Percentiles rank a stretch among this genome's conserved stretches.
Conservation (phyloP, 305 asterid genomes). For the Fraxinus latifolia region DNA sequence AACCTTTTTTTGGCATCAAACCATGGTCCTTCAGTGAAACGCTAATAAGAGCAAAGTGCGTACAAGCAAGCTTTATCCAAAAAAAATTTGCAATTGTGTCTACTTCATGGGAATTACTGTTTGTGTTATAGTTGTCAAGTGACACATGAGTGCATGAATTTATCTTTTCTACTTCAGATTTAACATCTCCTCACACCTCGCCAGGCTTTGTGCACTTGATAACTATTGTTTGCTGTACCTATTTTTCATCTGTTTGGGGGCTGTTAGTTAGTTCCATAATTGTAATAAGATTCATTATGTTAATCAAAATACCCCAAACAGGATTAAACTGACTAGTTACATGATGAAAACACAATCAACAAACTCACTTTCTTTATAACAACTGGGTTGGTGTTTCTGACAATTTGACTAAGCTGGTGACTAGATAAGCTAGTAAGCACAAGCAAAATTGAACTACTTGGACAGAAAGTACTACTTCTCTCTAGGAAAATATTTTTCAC, state of each 20-base stretch:
- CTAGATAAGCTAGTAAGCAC: constrained; percentile 3
- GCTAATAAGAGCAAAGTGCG: not conserved
- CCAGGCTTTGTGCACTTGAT: not conserved
- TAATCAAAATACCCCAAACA: not conserved
- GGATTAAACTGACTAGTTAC: not conserved
- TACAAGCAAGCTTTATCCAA: not conserved
- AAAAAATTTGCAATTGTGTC: not conserved
- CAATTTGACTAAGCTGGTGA: not conserved
- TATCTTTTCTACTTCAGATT: not conserved
- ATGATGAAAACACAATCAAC: not conserved
- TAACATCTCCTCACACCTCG: not conserved
- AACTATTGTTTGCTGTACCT: not conserved
- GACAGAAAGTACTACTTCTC: not conserved
- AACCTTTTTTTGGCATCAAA: not conserved
- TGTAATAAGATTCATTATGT: not conserved
- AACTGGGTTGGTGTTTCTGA: not conserved
- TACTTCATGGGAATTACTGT: not conserved
- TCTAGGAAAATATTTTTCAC: not conserved
- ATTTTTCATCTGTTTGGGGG: not conserved
- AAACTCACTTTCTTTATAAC: not conserved
- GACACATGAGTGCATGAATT: not conserved
- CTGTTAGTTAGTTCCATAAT: not conserved
- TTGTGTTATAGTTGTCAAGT: not conserved
- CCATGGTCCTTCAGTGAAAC: not conserved
- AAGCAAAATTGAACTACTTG: not conserved